phyloP scores from a whole-genome alignment of 805 yeast genomes.

The Pichia thaimueangensis region DNA sequence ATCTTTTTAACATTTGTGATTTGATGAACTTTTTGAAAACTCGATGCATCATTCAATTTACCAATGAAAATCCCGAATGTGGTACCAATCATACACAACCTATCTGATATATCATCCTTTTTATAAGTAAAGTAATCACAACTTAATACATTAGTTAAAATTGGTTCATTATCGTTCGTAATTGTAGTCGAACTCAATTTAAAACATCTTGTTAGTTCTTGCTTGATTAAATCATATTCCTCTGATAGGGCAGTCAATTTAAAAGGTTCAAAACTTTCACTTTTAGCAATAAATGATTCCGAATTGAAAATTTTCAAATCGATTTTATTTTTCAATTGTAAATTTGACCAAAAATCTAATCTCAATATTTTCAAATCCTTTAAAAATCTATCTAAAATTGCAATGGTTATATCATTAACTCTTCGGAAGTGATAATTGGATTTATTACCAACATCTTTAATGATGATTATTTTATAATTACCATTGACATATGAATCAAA shows the following conservation, averaged over 20 bases:
- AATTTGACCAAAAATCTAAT: slow-evolving; percentile 18
- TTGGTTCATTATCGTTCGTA: slow-evolving; percentile 1
- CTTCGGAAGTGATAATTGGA: slow-evolving; percentile 16
- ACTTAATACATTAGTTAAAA: slow-evolving; percentile 6
- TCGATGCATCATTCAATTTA: slow-evolving; percentile 30
- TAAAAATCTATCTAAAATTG: slow-evolving; percentile 21
- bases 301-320: slow-evolving; percentile 13
- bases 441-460: slow-evolving; percentile 23
- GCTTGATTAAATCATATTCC: slow-evolving; percentile 1
- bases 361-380: slow-evolving; percentile 18
- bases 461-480: slow-evolving; percentile 15
- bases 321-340: slow-evolving; percentile 3
- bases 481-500: slow-evolving; percentile 16
- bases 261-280: slow-evolving; percentile 21
- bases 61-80: slow-evolving; percentile 57
- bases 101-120: slow-evolving; percentile 3
- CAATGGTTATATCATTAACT: slow-evolving; percentile 19
- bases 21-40: slow-evolving; percentile 58
- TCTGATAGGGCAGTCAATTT: slow-evolving; percentile 4
- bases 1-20: slow-evolving; percentile 50
- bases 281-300: slow-evolving; percentile 16
- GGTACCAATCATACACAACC: slow-evolving; percentile 52
- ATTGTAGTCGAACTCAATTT: not conserved
- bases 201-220: not conserved
- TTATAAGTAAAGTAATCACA: slow-evolving; percentile 12